Conservation (phyloP, 192 early-diverging fungal species). For the Gryganskiella cystojenkinii region DNA sequence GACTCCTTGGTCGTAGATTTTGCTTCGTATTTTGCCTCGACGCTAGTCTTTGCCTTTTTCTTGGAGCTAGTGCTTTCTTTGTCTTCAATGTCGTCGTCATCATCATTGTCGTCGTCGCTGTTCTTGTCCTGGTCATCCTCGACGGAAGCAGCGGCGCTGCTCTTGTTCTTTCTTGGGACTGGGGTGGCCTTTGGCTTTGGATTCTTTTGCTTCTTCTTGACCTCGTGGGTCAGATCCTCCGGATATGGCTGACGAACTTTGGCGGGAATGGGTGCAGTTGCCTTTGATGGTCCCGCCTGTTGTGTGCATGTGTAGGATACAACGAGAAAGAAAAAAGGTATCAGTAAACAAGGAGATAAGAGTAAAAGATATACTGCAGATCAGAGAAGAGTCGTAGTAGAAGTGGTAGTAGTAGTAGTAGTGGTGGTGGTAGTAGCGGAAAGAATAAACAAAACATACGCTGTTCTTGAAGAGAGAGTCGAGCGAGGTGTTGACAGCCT, state of each 20-base stretch:
- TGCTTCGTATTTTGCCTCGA: conserved; percentile 45
- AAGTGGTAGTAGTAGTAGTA: too few relatives aligned
- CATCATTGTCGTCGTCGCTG: conserved; percentile 14
- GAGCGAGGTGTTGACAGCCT: conserved; percentile 58
- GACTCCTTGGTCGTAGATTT: conserved; percentile 33
- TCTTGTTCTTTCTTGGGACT: conserved; percentile 44
- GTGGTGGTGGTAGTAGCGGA: too few relatives aligned
- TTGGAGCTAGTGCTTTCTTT: conserved; percentile 7
- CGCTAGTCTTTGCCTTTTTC: conserved; percentile 25
- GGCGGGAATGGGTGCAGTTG: conserved; percentile 26
- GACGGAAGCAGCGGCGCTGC: not conserved
- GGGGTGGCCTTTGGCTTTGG: conserved; percentile 40
- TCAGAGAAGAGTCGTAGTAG: too few relatives aligned
- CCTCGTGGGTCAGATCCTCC: conserved; percentile 25
- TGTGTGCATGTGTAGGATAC: not conserved
- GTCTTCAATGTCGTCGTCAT: conserved; percentile 14
- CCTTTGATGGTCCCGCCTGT: conserved; percentile 49
- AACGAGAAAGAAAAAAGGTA: not conserved
- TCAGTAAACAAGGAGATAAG: conserved; percentile 3
- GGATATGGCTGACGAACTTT: conserved; percentile 46
- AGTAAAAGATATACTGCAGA: too few relatives aligned
- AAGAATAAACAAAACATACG: too few relatives aligned
- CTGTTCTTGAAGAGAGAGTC: conserved; percentile 74
- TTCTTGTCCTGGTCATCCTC: conserved; percentile 2
- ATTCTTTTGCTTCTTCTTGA: conserved; percentile 43